Base-by-base conservation (phyloP, 768 basidiomycete species). In the Leccinum barrowsii region DNA sequence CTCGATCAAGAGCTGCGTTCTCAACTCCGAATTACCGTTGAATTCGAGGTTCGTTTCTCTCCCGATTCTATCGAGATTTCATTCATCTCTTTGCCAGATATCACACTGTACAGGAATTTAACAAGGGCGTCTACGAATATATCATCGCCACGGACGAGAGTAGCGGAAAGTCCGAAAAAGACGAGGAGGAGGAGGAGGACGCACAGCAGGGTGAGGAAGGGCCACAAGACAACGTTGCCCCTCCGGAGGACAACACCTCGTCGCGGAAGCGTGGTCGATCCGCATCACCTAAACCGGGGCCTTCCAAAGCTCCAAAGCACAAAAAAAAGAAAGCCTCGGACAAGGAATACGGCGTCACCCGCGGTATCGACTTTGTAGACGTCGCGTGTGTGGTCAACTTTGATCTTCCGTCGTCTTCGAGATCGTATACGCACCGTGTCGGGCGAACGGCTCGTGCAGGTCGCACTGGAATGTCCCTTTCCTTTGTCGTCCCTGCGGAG, bases 381-480 rank as follows among this genome's bases (percentile, higher is more conserved):
- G 97, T 98, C 56, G 86, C 94, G 10, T 98, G 95, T 65, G 96
- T 99, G 3, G 82, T 99, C 71, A 99, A 99, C 77, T 99, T 98
- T 73, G 97, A 99, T 73, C 81, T 98, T n/a, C 97, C 97, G 1
- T 78, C 84, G 1, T 87, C 93, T 0, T 82, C 91, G 4, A 87
- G 86, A 17, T 83, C 94, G 12, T 99, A 99, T 69, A 94, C 91
- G 0, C 97, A 99, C 71, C 88, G 97, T 51, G 89, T 98, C 15
- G 97, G 97, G 12, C 86, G 97, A 24, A 99, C 97, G 0, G 97
- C 97, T 13, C 91, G 97, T 21, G 97, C 96, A 0, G 97, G 97
- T 1, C 86, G 92, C 30, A 87, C 91, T 1, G 97, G 97, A 10
- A 89, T 96, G 80, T 84, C 94, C 1, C 75, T 99, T 21, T 96